Percentiles rank a stretch among this genome's conserved stretches.
These are phyloP conservation scores for Lachancea nothofagi DNA, from an alignment of 805 yeast genomes.

Conservation along the genomic window DNA sequence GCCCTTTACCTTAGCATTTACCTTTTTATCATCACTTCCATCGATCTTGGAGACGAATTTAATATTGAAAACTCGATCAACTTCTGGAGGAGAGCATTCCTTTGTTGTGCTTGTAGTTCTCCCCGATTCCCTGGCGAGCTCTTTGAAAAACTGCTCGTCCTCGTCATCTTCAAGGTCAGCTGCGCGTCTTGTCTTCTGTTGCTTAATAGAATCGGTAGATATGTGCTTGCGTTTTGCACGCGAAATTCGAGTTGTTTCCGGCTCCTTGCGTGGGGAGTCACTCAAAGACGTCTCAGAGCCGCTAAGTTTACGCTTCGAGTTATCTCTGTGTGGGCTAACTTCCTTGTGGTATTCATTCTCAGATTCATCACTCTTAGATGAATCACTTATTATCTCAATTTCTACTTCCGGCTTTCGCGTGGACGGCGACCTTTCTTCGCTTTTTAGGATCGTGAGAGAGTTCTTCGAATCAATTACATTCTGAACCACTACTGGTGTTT, in stretches of 20 bases:
- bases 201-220: neutral
- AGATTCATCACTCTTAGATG: conserved; percentile 1
- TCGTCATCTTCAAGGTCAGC: conserved; percentile 19
- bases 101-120: conserved; percentile 8
- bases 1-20: conserved; percentile 29
- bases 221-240: too few species aligned
- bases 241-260: neutral
- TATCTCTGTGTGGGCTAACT: neutral
- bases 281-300: neutral
- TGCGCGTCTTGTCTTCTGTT: too few species aligned
- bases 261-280: neutral
- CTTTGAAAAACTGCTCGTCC: conserved; percentile 24
- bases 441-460: too few species aligned
- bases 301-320: neutral
- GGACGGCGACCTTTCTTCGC: too few species aligned
- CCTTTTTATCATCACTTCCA: conserved; percentile 23
- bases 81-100: conserved; percentile 2
- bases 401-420: too few species aligned
- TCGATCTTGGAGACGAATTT: conserved; percentile 26
- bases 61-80: conserved; percentile 17
- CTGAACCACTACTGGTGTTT: neutral
- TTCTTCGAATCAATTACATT: neutral
- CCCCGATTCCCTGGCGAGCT: conserved; percentile 16
- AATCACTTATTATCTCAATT: neutral
- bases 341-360: neutral